Percentiles rank a stretch among this genome's conserved stretches.
phyloP scores from a whole-genome alignment of 2,329 filamentous ascomycete genomes.

The Leptographium lundbergii region DNA sequence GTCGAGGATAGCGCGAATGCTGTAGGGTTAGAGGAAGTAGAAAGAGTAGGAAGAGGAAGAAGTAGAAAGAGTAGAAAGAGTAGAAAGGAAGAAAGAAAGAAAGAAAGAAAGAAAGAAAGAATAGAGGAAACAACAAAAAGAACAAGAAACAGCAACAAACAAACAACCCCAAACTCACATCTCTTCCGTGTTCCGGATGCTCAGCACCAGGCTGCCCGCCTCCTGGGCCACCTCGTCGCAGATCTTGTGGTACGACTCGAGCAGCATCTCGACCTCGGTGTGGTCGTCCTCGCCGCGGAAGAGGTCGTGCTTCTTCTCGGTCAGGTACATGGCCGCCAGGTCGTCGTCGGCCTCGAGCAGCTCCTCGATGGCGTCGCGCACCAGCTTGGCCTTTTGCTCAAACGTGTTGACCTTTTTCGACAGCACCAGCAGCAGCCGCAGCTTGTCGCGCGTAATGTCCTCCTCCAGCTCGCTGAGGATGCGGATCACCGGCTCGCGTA shows the following conservation, averaged over 20 bases:
- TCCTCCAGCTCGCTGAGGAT: constrained; percentile 87
- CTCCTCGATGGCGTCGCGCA: constrained; percentile 90
- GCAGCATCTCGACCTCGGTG: constrained; percentile 89
- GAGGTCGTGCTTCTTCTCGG: constrained; percentile 68
- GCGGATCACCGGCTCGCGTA: constrained; percentile 81
- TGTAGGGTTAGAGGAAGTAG: constrained; percentile 22
- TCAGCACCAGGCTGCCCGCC: constrained; percentile 81
- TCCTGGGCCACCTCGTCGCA: constrained; percentile 97
- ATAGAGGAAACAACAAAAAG: not conserved
- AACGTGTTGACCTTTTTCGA: constrained; percentile 95
- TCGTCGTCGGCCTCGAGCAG: constrained; percentile 94
- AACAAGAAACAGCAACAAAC: no score
- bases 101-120: not conserved
- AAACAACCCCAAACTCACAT: constrained; percentile 72
- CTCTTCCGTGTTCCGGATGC: constrained; percentile 95
- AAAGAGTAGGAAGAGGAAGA: not conserved
- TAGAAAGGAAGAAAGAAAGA: not conserved
- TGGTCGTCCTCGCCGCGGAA: constrained; percentile 72
- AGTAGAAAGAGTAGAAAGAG: not conserved
- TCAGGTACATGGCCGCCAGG: constrained; percentile 86
- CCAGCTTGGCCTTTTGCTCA: constrained; percentile 89
- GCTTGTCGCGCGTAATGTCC: constrained; percentile 89
- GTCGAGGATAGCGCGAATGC: constrained; percentile 91
- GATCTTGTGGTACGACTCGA: constrained; percentile 96
- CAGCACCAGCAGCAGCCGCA: constrained; percentile 80